phyloP scores from a whole-genome alignment of 2,329 filamentous ascomycete genomes.

The Hymenoscyphus albidus region DNA sequence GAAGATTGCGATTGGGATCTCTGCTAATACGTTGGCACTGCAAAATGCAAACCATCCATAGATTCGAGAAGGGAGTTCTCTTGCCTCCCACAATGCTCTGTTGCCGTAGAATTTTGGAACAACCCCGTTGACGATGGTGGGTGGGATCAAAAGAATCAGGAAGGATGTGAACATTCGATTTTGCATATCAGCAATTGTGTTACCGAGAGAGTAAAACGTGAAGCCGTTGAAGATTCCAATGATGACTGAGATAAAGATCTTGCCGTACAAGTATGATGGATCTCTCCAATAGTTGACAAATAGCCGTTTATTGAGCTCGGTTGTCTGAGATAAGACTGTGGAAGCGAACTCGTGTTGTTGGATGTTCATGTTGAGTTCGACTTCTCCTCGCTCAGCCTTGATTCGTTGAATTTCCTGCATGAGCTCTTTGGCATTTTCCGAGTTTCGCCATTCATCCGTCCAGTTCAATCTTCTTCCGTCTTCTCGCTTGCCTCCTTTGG shows the following conservation, averaged over 20 bases:
- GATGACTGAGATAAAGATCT: constrained; percentile 67
- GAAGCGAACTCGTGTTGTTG: constrained; percentile 61
- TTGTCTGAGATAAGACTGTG: constrained; percentile 57
- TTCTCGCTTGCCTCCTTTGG: constrained; percentile 48
- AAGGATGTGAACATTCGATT: constrained; percentile 74
- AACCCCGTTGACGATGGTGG: constrained; percentile 68
- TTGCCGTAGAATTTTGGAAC: constrained; percentile 76
- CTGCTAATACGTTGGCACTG: constrained; percentile 67
- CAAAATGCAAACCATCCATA: constrained; percentile 76
- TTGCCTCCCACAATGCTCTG: constrained; percentile 66
- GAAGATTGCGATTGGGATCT: constrained; percentile 67
- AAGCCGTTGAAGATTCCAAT: constrained; percentile 76
- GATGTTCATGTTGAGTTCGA: constrained; percentile 37
- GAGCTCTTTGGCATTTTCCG: constrained; percentile 55
- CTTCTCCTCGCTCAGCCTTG: constrained; percentile 33
- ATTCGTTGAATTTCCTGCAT: constrained; percentile 59
- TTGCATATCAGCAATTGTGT: constrained; percentile 65
- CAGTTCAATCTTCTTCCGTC: constrained; percentile 61
- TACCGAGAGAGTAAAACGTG: constrained; percentile 68
- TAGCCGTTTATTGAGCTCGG: constrained; percentile 63
- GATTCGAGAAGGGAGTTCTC: constrained; percentile 70
- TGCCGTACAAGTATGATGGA: constrained; percentile 72
- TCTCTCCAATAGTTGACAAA: constrained; percentile 74
- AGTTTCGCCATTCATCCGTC: constrained; percentile 71
- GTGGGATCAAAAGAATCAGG: constrained; percentile 58